A percentile compares a stretch with the other conserved stretches of the same genome.
Evolutionary conservation across 768 basidiomycete genomes (phyloP).

Genomic region (Daedaleopsis nitida): DNA sequence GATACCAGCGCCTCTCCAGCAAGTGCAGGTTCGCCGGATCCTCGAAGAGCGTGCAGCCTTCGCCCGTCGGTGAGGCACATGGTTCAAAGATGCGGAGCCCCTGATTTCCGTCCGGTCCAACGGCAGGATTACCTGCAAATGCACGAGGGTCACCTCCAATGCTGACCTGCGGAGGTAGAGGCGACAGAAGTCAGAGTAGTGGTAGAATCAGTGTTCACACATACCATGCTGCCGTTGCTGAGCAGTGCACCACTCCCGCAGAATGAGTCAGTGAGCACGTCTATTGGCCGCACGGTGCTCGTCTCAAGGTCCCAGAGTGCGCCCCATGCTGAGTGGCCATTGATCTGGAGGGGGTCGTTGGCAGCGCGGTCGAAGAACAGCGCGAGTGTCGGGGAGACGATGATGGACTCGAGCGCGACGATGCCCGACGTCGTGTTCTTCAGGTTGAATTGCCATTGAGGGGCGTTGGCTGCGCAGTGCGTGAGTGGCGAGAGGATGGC

Average conservation of each 20-base stretch:
- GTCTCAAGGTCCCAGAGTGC: conserved; percentile 74
- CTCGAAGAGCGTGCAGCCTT: conserved; percentile 65
- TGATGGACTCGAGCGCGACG: conserved; percentile 72
- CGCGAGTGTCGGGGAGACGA: conserved; percentile 70
- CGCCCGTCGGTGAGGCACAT: conserved; percentile 50
- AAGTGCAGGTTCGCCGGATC: conserved; percentile 62
- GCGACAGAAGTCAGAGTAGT: background rate
- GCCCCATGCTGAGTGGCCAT: conserved; percentile 81
- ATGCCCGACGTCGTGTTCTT: conserved; percentile 77
- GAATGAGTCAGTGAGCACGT: conserved; percentile 79
- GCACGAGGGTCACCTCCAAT: conserved; percentile 84
- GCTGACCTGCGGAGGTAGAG: conserved; percentile 43
- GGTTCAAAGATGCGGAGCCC: conserved; percentile 72
- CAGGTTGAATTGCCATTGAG: conserved; percentile 24
- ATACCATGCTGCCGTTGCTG: conserved; percentile 70
- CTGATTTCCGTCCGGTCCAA: conserved; percentile 79
- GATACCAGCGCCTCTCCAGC: conserved; percentile 81
- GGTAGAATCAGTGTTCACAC: background rate
- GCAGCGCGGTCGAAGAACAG: conserved; percentile 83
- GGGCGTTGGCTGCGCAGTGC: conserved; percentile 7
- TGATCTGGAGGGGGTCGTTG: conserved; percentile 74
- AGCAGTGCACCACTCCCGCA: conserved; percentile 83
- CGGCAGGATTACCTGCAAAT: conserved; percentile 56
- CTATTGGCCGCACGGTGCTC: conserved; percentile 59
- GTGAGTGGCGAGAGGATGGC: background rate